Evolutionary conservation across 371 early-diverging fungal genomes (phyloP), one percentile per base, ranked within the genome.

Genomic region (Mycotypha africana): DNA sequence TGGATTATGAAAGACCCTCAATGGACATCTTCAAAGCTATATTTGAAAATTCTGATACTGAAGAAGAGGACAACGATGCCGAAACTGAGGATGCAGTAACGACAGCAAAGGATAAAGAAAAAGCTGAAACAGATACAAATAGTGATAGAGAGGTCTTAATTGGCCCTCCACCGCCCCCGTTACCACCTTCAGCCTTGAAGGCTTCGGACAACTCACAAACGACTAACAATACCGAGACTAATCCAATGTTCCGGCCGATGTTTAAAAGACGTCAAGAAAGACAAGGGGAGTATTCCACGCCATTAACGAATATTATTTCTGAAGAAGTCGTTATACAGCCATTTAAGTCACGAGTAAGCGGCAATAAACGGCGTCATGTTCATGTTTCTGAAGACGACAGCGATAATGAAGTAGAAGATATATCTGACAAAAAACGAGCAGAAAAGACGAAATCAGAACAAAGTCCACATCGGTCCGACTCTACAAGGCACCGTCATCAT

Each of bases 21-120:
- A 86, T 91, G 85, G 91, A 91, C 56, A 80, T 91, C n/a, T 91
- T 91, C 47, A 85, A 85, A 47, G 87, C 87, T 7, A 91, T 91
- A 39, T 91, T 91, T 62, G 88, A 83, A 22, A 76, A 85, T 25
- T 78, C 81, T 17, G 82, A 83, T 24, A 59, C 65, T 11, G 78
- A 78, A 44, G 71, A 76, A 0, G 81, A 78, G 15, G 73, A 70
- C 19, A 68, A 71, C 8, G 67, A 70, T 14, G 65, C 65, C 17
- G 65, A 53, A 16, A 22, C 53, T 20, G 23, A 42, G 33, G 35
- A 45, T 39, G 51, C 10, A 35, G 16, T 7, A 38, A 35, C 10
- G 32, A 6, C 16, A 22, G 8, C 36, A 19, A 22, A 19, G 11
- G 32, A 20, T n/a, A 24, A n/a, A 14, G 22, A 38, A 39, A 23